These are phyloP conservation scores for Pleurozium schreberi DNA, from an alignment of 225 moss, liverwort and hornwort species.

Conservation along the genomic window DNA sequence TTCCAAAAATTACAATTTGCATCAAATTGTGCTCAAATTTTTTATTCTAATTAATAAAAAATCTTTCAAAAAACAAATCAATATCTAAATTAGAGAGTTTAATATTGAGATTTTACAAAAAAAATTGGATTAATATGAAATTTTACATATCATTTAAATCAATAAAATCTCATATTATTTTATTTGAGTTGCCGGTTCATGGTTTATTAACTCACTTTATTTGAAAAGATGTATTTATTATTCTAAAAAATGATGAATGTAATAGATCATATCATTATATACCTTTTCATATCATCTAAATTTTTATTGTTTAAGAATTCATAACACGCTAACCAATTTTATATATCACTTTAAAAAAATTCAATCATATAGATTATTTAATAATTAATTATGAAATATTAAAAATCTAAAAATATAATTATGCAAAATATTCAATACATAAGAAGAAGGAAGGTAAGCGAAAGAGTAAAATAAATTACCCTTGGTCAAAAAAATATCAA, in stretches of 20 bases:
- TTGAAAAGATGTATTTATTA: neutral
- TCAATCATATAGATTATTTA: accelerated
- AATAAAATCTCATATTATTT: too few species aligned
- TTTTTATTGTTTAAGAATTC: too few species aligned
- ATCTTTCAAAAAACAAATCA: neutral
- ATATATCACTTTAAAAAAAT: neutral
- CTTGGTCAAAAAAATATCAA: neutral
- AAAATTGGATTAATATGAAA: neutral
- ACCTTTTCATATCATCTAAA: constrained; percentile 1
- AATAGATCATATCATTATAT: neutral
- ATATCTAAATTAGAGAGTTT: neutral
- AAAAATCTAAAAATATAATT: too few species aligned
- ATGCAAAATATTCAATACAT: neutral
- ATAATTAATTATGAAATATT: neutral
- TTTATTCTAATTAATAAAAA: neutral
- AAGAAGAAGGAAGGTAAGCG: accelerated
- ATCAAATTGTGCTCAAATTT: too few species aligned
- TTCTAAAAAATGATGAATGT: too few species aligned
- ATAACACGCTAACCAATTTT: accelerated
- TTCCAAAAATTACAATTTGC: neutral
- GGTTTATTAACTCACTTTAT: neutral
- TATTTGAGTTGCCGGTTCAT: neutral
- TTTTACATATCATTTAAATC: neutral
- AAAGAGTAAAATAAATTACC: too few species aligned
- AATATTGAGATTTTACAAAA: neutral